These are phyloP conservation scores for Podaxis mareebaensis DNA, from an alignment of 768 basidiomycete genomes.

Conservation along the genomic window DNA sequence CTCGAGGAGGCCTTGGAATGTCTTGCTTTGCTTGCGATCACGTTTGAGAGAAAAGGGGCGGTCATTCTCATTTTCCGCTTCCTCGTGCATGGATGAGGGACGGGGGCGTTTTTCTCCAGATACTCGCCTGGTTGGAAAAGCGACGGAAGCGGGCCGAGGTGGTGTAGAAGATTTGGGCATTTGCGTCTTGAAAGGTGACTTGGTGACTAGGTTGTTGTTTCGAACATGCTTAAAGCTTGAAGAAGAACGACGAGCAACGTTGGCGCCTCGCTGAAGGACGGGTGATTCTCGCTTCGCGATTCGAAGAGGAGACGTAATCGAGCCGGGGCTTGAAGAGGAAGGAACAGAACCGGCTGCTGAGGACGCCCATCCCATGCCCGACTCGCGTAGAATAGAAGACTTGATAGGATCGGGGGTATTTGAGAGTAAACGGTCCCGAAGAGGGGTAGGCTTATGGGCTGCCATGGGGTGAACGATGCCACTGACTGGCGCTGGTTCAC, in stretches of 20 bases:
- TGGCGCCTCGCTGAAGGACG: conserved; percentile 39
- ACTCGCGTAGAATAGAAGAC: conserved; percentile 61
- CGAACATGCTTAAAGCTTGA: conserved; percentile 80
- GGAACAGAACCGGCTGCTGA: conserved; percentile 34
- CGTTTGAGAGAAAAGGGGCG: conserved; percentile 69
- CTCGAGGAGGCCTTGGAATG: conserved; percentile 70
- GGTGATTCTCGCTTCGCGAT: conserved; percentile 71
- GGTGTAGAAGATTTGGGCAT: conserved; percentile 52
- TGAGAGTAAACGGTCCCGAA: conserved; percentile 60
- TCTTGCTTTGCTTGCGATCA: conserved; percentile 74
- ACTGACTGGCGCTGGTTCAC: conserved; percentile 10
- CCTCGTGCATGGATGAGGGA: conserved; percentile 68
- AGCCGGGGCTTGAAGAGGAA: conserved; percentile 31
- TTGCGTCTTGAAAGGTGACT: conserved; percentile 82
- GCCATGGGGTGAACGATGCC: conserved; percentile 29
- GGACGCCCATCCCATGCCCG: conserved; percentile 64
- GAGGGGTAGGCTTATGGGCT: conserved; percentile 41
- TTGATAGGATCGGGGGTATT: conserved; percentile 67
- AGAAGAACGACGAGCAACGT: conserved; percentile 70
- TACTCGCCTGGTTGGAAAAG: conserved; percentile 49
- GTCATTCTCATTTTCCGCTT: conserved; percentile 69
- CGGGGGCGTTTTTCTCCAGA: conserved; percentile 81
- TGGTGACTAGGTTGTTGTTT: conserved; percentile 78
- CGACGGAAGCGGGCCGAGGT: conserved; percentile 30
- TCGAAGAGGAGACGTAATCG: conserved; percentile 65